Evolutionary conservation across 116 monocot genomes (phyloP), one percentile per base, ranked within the genome.

Genomic region (Iris pallida): DNA sequence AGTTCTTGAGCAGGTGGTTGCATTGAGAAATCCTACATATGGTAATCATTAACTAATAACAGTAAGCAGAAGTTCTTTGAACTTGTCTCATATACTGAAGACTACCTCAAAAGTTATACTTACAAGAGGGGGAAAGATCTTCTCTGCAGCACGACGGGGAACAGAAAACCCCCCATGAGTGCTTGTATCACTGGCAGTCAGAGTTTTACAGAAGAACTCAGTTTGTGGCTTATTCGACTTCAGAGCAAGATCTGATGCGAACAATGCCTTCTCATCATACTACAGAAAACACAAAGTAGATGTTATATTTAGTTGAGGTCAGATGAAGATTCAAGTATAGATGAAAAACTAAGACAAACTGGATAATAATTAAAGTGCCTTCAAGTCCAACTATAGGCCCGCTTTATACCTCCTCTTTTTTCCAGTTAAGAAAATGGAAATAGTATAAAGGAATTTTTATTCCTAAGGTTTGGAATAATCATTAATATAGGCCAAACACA

Each of bases 81-180:
- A 20, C 18, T 59, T 12, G 44, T 53, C 7, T 44, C 15, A 12
- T 6, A 0, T n/a, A 42, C 8, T 6, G 17, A 47, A 64, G 40
- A 49, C 5, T 45, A 45, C 42, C 7, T 46, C 56, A 44, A 9
- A 47, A 65, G 17, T 64, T 59, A 16, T 77, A 71, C 76, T 75
- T 80, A 95, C 95, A 59, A 95, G 91, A 55, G 95, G 80, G 72
- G 95, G 95, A 75, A 95, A 91, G 48, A 95, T 95, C 84, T 91
- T 95, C 74, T 95, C 95, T 45, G 95, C 95, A 62, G 91, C 86
- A 58, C 95, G 86, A 2, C 95, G 88, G 16, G 95, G 95, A 17
- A 95, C 95, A 67, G 95, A 95, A 69, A 95, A 91, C 11, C 95
- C 95, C 40, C 95, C 95, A 76, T 95, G 95, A 7, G 95, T 95